These are phyloP conservation scores for Xylaria sp. DNA, from an alignment of 2,329 filamentous ascomycete genomes.

Conservation along the genomic window DNA sequence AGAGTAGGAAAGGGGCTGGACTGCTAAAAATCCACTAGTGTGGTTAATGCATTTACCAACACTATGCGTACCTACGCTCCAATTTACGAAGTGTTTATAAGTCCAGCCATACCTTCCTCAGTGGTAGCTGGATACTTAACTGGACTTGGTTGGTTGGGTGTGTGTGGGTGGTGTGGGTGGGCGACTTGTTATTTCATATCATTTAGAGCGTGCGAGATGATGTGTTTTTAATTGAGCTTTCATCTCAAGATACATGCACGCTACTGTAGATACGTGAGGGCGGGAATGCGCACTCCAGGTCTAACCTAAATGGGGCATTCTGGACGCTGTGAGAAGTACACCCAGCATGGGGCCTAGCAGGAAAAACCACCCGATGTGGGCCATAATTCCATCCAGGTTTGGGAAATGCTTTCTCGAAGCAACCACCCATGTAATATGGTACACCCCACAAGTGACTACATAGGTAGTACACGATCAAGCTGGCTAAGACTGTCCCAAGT, in stretches of 20 bases:
- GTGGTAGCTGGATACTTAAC: neutral
- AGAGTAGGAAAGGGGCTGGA: constrained; percentile 32
- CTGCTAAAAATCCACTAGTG: constrained; percentile 33
- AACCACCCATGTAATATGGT: constrained; percentile 2
- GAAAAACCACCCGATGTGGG: constrained; percentile 29
- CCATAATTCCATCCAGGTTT: constrained; percentile 32
- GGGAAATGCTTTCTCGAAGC: constrained; percentile 33
- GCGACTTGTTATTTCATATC: constrained; percentile 22
- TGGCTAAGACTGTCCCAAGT: constrained; percentile 8
- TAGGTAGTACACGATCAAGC: constrained; percentile 6
- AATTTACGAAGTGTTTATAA: neutral
- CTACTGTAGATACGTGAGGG: neutral
- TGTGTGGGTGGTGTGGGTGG: constrained; percentile 24
- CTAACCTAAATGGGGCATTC: constrained; percentile 10
- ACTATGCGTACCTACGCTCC: constrained; percentile 4
- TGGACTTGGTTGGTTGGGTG: neutral
- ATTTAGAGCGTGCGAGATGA: constrained; percentile 22
- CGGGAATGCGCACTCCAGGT: constrained; percentile 14
- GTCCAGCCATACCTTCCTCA: neutral
- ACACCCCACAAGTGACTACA: constrained; percentile 7
- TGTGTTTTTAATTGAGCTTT: constrained; percentile 34
- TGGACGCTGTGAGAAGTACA: neutral
- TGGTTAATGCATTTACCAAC: constrained; percentile 19
- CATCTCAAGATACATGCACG: constrained; percentile 30
- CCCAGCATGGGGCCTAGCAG: constrained; percentile 6